These are phyloP conservation scores for Loxodes magnus DNA, from an alignment of 73 alveolate species.

Conservation along the genomic window DNA sequence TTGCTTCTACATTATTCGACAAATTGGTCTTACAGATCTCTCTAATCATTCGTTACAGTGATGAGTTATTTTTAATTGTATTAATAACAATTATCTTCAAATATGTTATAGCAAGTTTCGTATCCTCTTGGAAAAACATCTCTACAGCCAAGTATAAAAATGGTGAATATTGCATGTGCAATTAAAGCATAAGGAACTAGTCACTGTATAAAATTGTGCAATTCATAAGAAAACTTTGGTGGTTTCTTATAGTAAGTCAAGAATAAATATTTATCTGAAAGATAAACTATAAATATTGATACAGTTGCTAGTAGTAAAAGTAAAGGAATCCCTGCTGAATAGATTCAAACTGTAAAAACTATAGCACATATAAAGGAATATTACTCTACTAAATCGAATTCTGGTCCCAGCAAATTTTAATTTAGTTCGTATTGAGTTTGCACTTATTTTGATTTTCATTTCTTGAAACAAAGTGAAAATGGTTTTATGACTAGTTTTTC, in stretches of 20 bases:
- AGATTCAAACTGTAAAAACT: constrained; percentile 22
- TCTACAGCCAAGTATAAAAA: constrained; percentile 27
- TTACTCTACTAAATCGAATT: constrained; percentile 31
- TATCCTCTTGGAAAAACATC: constrained; percentile 8
- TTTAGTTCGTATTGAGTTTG: constrained; percentile 33
- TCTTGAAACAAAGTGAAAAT: no score
- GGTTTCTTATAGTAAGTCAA: constrained; percentile 23
- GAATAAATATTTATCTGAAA: constrained; percentile 38
- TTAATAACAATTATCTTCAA: no score
- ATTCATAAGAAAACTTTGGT: constrained; percentile 20
- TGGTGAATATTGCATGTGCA: constrained; percentile 27
- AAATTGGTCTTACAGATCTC: no score
- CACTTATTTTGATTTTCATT: constrained; percentile 19
- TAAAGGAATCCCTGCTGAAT: constrained; percentile 48
- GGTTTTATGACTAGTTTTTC: constrained; percentile 1
- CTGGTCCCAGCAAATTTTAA: constrained; percentile 48
- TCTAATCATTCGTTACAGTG: no score
- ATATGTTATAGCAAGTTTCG: no score
- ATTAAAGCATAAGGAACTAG: constrained; percentile 16
- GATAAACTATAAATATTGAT: constrained; percentile 23
- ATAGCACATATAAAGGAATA: constrained; percentile 23
- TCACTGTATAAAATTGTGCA: constrained; percentile 1
- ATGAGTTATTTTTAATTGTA: no score
- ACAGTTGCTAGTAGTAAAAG: constrained; percentile 14
- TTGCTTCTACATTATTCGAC: no score